A percentile compares a stretch with the other conserved stretches of the same genome.
Evolutionary conservation across 306 rosid genomes (phyloP).

Genomic region (Ziziphus jujuba): DNA sequence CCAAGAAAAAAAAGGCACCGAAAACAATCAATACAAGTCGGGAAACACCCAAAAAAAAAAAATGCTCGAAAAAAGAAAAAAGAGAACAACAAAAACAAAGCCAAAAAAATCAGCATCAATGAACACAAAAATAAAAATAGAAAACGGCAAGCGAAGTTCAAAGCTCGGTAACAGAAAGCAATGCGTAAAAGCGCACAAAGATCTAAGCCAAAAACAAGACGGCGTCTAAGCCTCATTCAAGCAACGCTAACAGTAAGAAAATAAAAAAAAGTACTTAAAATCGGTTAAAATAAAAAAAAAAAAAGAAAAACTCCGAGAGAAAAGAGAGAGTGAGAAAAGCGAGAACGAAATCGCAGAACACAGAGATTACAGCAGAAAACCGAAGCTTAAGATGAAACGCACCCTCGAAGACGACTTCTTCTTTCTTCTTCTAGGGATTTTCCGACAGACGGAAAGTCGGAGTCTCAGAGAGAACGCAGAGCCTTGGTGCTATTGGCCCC

Average conservation of each 20-base stretch:
- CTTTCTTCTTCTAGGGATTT: too few species aligned
- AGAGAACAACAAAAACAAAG: not conserved
- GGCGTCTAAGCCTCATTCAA: not conserved
- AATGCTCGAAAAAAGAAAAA: not conserved
- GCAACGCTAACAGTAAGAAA: not conserved
- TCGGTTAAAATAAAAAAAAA: not conserved
- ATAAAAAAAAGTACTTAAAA: not conserved
- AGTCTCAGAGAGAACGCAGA: too few species aligned
- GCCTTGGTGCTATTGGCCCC: too few species aligned
- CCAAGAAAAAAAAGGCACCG: too few species aligned
- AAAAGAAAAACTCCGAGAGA: not conserved
- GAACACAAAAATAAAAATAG: not conserved
- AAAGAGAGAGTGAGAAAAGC: not conserved
- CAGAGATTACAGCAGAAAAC: not conserved
- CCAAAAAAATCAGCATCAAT: not conserved
- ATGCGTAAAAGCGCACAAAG: slow-evolving; percentile 13
- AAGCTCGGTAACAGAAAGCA: not conserved
- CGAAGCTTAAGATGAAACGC: not conserved
- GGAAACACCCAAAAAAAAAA: not conserved
- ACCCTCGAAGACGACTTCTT: not conserved
- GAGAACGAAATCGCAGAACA: not conserved
- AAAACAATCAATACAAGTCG: too few species aligned
- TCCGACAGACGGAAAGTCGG: too few species aligned
- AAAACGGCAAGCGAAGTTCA: not conserved
- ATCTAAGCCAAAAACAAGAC: not conserved